Evolutionary conservation across 148 eudicot species (phyloP).

Genomic region (Vaccinium darrowii): DNA sequence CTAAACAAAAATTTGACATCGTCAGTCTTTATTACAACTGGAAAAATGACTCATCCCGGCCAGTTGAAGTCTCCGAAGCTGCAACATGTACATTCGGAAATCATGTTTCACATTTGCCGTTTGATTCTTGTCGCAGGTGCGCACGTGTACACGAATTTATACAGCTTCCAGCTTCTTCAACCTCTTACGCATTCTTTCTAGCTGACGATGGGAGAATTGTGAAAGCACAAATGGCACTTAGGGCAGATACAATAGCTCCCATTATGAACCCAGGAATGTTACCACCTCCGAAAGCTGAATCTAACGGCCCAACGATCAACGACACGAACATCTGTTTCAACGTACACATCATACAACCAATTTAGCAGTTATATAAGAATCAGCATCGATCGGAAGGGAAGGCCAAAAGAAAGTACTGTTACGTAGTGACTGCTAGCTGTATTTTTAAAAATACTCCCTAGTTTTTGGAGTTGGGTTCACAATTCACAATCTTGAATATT

Average conservation of each 20-base stretch:
- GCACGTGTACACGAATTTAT: too few species aligned
- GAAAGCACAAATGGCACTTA: neutral
- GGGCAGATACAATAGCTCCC: neutral
- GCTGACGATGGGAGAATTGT: neutral
- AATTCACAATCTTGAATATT: neutral
- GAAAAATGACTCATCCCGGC: neutral
- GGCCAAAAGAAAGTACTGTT: too few species aligned
- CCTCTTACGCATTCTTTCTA: neutral
- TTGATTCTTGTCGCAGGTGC: neutral
- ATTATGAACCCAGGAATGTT: neutral
- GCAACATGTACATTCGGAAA: neutral
- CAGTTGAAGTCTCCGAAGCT: neutral
- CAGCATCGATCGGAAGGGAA: too few species aligned
- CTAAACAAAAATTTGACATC: too few species aligned
- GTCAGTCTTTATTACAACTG: neutral
- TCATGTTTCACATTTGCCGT: neutral
- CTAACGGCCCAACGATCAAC: neutral
- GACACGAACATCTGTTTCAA: too few species aligned
- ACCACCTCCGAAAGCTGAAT: slow-evolving; percentile 6
- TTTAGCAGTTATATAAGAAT: too few species aligned
- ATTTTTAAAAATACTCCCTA: too few species aligned
- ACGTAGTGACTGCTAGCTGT: too few species aligned
- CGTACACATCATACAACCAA: too few species aligned
- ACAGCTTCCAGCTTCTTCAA: too few species aligned
- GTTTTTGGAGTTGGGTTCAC: too few species aligned